Base-by-base conservation (phyloP, 1,284 basidiomycete genomes). In the Fomitopsis betulina region DNA sequence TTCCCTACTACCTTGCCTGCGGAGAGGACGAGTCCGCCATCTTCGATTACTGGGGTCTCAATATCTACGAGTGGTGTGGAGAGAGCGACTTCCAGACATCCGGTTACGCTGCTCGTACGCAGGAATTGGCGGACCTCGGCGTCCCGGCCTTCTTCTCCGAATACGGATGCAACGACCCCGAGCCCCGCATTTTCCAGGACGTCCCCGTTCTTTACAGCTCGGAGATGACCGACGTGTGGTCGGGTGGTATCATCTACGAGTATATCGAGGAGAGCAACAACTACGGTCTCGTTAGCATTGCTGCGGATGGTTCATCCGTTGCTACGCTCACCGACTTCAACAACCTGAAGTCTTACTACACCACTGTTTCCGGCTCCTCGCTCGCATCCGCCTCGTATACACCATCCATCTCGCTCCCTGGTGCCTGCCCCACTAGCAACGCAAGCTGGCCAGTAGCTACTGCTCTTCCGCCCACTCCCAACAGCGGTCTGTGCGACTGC, bases 61-160 rank as follows among this genome's bases (percentile, higher is more conserved):
- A 58, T 53, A 58, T 58, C 45, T 58, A 58, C 45, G 57, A 58
- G 38, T 58, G 57, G 57, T 58, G 57, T 30, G 57, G 57, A 5
- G 19, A 49, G 21, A 58, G 57, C 27, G 17, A 39, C 33, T 58
- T 58, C 53, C 3, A n/a, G 33, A 30, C 42, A 21, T 58, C 57
- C 12, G 57, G 57, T 1, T 58, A 58, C 37, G 33, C 47, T 32
- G 57, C 57, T 4, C 57, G 57, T 10, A 58, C 57, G 27, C 40
- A 58, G 45, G 57, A 58, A 42, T 52, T 58, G 21, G 27, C 23
- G 5, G 49, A 40, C 27, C 57, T 58, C 37, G 57, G 57, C 25
- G 32, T 58, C 23, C 57, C 57, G 7, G 57, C 57, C 2, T 58
- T 58, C 57, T 58, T 58, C 53, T 58, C 57, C 35, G 57, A 58